These are phyloP conservation scores for Pichia kudriavzevii DNA, from an alignment of 1,139 yeast species.

Conservation along the genomic window DNA sequence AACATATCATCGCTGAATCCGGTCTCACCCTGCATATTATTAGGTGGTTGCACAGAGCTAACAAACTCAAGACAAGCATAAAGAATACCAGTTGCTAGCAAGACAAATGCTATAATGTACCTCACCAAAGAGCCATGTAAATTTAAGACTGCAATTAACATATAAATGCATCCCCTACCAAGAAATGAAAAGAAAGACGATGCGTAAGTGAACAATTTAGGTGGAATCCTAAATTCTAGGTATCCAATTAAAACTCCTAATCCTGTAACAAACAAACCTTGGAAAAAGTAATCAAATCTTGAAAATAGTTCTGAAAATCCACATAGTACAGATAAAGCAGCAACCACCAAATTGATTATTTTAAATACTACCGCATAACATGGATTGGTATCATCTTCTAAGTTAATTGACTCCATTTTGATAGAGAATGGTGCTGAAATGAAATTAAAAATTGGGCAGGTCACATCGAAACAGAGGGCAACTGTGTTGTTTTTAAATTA, in stretches of 20 bases:
- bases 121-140: constrained; percentile 56
- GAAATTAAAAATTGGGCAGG: no score
- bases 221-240: constrained; percentile 60
- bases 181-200: constrained; percentile 77
- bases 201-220: constrained; percentile 62
- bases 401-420: constrained; percentile 25
- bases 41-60: constrained; percentile 66
- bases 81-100: constrained; percentile 51
- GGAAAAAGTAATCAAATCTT: constrained; percentile 41
- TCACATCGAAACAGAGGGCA: no score
- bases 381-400: constrained; percentile 22
- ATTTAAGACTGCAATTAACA: constrained; percentile 57
- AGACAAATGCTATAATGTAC: constrained; percentile 45
- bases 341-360: constrained; percentile 56
- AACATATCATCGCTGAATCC: constrained; percentile 37
- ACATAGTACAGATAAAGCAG: constrained; percentile 37
- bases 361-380: constrained; percentile 37
- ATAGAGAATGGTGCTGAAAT: neutral
- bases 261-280: constrained; percentile 48
- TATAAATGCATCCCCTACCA: constrained; percentile 73
- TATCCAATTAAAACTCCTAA: constrained; percentile 51
- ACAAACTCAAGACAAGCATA: constrained; percentile 59
- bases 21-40: constrained; percentile 54
- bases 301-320: constrained; percentile 56
- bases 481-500: no score